A percentile compares a stretch with the other conserved stretches of the same genome.
These are phyloP conservation scores for Nyctanthes arbortristis DNA, from an alignment of 257 asterid genomes.

Conservation along the genomic window DNA sequence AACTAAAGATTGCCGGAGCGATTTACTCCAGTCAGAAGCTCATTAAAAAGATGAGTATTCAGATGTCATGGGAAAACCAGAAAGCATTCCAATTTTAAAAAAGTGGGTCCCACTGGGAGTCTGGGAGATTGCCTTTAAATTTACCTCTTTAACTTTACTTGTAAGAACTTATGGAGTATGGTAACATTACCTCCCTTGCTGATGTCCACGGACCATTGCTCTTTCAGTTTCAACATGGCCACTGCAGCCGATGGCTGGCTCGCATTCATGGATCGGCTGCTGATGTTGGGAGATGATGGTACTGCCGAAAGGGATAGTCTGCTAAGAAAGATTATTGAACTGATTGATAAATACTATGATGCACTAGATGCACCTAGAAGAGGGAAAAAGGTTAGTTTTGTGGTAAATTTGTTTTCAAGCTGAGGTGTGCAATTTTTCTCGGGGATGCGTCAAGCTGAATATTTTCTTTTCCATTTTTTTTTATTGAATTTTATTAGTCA, in stretches of 20 bases:
- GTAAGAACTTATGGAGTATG: neutral
- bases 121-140: neutral
- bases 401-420: neutral
- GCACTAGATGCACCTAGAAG: slow-evolving; percentile 89
- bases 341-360: slow-evolving; percentile 76
- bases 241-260: slow-evolving; percentile 68
- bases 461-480: neutral
- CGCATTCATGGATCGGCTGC: slow-evolving; percentile 67
- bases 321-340: slow-evolving; percentile 39
- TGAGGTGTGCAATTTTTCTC: neutral
- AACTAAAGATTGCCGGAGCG: neutral
- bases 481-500: neutral
- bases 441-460: neutral
- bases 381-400: slow-evolving; percentile 67
- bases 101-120: neutral
- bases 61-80: neutral
- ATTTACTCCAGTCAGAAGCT: no score
- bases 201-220: slow-evolving; percentile 4
- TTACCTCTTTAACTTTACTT: neutral
- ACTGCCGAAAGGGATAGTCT: slow-evolving; percentile 39
- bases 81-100: neutral
- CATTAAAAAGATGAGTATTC: no score
- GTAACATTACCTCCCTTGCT: neutral
- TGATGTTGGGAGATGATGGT: slow-evolving; percentile 46
- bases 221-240: slow-evolving; percentile 56